These are phyloP conservation scores for Diphasiastrum complanatum DNA, from an alignment of 83 land plant species.

Conservation along the genomic window DNA sequence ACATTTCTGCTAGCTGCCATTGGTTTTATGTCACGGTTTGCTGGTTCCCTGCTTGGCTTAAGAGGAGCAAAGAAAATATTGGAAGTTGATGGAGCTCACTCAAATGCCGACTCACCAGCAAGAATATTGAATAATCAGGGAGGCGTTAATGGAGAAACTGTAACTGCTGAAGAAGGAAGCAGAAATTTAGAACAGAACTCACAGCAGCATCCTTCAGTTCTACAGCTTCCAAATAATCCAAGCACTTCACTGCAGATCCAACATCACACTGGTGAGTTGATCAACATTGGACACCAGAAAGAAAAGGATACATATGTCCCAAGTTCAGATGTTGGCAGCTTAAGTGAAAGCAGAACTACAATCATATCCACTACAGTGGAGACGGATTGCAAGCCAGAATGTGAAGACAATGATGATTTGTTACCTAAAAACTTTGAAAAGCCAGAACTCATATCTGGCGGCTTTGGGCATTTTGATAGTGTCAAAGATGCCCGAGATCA, in stretches of 20 bases:
- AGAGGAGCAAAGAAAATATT: constrained; percentile 18
- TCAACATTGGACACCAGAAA: neutral
- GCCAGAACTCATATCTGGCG: neutral
- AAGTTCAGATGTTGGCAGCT: neutral
- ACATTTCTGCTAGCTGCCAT: constrained; percentile 40
- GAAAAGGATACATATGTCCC: neutral
- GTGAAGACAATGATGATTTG: constrained; percentile 4
- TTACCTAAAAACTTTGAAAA: neutral
- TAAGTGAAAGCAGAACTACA: neutral
- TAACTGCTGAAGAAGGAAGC: neutral
- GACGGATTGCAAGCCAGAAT: no score
- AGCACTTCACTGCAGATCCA: no score
- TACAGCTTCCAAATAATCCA: no score
- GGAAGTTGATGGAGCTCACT: neutral
- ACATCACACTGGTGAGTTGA: no score
- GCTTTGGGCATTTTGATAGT: constrained; percentile 50
- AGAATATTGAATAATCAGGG: neutral
- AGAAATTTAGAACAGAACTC: no score
- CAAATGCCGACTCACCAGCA: neutral
- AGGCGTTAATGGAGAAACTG: neutral
- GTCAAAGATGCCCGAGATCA: constrained; percentile 52
- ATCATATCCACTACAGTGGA: no score
- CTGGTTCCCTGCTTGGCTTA: constrained; percentile 32
- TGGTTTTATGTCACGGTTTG: constrained; percentile 33
- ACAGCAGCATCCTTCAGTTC: no score